Percentiles rank a stretch among this genome's conserved stretches.
Conservation (phyloP, 179 eudicot species). For the Beta lomatogona region DNA sequence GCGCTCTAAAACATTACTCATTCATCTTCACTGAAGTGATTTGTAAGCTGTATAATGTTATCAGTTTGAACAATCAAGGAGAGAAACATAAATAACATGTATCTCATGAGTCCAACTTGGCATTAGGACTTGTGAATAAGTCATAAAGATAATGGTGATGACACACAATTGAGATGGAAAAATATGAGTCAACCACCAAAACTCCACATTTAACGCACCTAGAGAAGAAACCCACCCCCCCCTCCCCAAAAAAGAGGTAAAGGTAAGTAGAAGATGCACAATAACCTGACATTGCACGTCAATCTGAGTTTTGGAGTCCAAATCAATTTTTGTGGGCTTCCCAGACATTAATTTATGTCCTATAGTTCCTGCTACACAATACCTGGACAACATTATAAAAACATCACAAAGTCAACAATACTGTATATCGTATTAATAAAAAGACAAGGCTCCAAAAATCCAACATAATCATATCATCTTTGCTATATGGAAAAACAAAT, state of each 20-base stretch:
- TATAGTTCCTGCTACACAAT: constrained; percentile 84
- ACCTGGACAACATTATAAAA: constrained; percentile 40
- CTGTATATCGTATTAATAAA: background rate
- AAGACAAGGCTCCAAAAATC: background rate
- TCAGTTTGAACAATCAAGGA: too few relatives aligned
- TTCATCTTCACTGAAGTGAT: too few relatives aligned
- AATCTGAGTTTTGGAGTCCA: constrained; percentile 63
- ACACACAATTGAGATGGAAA: background rate
- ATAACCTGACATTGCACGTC: constrained; percentile 89
- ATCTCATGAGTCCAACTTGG: background rate
- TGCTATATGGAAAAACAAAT: background rate
- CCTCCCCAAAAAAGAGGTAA: background rate
- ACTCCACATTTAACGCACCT: background rate
- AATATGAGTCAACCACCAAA: background rate
- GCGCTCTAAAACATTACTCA: too few relatives aligned
- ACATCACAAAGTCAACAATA: background rate
- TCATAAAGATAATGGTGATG: background rate
- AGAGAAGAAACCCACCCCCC: too few relatives aligned
- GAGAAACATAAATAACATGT: too few relatives aligned
- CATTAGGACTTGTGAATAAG: background rate
- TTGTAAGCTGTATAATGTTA: too few relatives aligned
- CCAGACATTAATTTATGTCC: constrained; percentile 84
- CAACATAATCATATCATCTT: background rate
- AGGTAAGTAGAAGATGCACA: constrained; percentile 4
- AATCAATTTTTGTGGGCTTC: constrained; percentile 62